Evolutionary conservation across 139 green algal species (phyloP), one percentile per base, ranked within the genome.

Genomic region (Micractinium sp.): DNA sequence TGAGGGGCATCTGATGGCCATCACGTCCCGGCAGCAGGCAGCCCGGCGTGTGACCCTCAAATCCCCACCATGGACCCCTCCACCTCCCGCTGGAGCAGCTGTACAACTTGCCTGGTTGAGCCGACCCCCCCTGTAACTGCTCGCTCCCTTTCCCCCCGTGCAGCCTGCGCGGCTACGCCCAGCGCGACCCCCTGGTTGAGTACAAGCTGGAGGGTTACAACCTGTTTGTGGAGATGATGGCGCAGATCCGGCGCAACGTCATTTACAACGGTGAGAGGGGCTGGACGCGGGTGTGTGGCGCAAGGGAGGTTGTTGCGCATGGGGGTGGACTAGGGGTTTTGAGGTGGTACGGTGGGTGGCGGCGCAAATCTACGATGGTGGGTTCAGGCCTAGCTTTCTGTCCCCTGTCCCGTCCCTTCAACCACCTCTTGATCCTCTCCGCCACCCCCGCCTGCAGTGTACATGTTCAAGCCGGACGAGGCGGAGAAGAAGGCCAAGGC

Each of bases 151-250:
- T 19, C 4, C 19, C 23, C 27, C 27, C 47, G 3, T 80, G 83
- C 83, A 87, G 96, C 38, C 93, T 99, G 88, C 93, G 97, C 18
- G 97, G 97, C 27, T 98, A 97, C 76, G 96, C 94, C 69, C 95
- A 98, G 90, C 94, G 93, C 74, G 98, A 99, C 92, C 98, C 98
- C 1, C 94, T 99, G 39, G 98, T 96, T 14, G 98, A 99, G 95
- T 99, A 99, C 95, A 99, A 99, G 95, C 94, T 99, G 33, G 98
- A 99, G 93, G 98, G 96, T 1, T 98, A 97, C 91, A 93, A 97
- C 82, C 94, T 98, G 60, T 98, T 97, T 87, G 74, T 96, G 89
- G 95, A 97, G 77, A 97, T 98, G 95, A 96, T 95, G 94, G 95
- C 95, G 31, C 91, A 97, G 90, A 98, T 99, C 53, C 93, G 97